A percentile compares a stretch with the other conserved stretches of the same genome.
Evolutionary conservation across 352 stramenopile species (phyloP).

Genomic region (Phytophthora gonapodyides): DNA sequence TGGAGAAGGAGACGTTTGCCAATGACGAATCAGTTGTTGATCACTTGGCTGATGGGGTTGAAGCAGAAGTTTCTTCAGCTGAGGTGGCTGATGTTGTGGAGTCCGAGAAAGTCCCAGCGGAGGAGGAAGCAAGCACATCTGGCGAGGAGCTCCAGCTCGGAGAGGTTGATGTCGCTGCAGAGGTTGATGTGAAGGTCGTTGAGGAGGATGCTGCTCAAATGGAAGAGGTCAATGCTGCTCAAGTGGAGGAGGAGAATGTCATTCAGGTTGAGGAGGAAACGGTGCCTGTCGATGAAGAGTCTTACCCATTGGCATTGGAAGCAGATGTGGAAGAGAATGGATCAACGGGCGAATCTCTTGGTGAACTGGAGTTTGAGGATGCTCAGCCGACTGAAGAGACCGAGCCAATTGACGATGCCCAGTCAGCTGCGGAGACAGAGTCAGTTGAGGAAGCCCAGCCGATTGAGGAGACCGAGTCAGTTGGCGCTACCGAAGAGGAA

Average conservation of each 20-base stretch:
- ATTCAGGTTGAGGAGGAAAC: slow-evolving; percentile 6
- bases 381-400: too few species aligned
- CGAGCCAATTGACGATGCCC: too few species aligned
- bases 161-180: neutral
- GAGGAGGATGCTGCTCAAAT: neutral
- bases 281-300: slow-evolving; percentile 2
- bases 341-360: neutral
- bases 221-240: slow-evolving; percentile 7
- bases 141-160: slow-evolving; percentile 1
- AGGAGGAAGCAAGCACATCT: slow-evolving; percentile 3
- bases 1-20: slow-evolving; percentile 12
- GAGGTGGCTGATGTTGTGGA: neutral
- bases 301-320: neutral
- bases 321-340: slow-evolving; percentile 1
- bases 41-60: slow-evolving; percentile 4
- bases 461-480: neutral
- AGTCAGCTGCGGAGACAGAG: too few species aligned
- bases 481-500: neutral
- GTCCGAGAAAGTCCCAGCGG: slow-evolving; percentile 4
- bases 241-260: neutral
- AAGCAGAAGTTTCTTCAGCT: slow-evolving; percentile 10
- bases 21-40: neutral
- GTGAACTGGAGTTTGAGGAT: slow-evolving; percentile 10
- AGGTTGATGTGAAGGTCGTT: neutral
- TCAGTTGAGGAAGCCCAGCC: too few species aligned